Percentiles rank a stretch among this genome's conserved stretches.
Conservation (phyloP, 805 yeast genomes). For the Monosporozyma yasuniensis region DNA sequence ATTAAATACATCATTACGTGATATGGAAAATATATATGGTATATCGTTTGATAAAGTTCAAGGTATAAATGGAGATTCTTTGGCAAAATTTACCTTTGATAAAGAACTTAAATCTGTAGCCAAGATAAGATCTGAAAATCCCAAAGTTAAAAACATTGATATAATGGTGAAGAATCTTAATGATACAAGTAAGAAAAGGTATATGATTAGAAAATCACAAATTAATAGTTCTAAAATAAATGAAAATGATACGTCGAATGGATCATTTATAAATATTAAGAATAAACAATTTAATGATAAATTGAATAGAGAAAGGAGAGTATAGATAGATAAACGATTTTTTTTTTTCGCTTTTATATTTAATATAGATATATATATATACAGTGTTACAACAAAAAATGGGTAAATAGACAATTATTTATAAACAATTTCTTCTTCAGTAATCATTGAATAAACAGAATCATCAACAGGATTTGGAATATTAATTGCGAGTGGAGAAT, state of each 20-base stretch:
- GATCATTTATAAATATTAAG: slow-evolving; percentile 24
- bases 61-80: slow-evolving; percentile 10
- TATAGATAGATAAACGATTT: not conserved
- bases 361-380: not conserved
- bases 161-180: slow-evolving; percentile 17
- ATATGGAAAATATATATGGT: slow-evolving; percentile 13
- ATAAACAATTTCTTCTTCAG: slow-evolving; percentile 45
- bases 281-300: slow-evolving; percentile 27
- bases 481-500: not conserved
- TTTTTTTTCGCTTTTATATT: not conserved
- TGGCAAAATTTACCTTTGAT: slow-evolving; percentile 26
- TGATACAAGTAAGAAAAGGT: slow-evolving; percentile 14
- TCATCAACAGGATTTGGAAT: not conserved
- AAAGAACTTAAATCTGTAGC: slow-evolving; percentile 17
- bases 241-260: slow-evolving; percentile 2
- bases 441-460: slow-evolving; percentile 26
- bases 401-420: not conserved
- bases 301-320: slow-evolving; percentile 10
- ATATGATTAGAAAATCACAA: slow-evolving; percentile 13
- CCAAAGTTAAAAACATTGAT: slow-evolving; percentile 13
- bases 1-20: slow-evolving; percentile 18
- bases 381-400: not conserved
- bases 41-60: too few relatives aligned
- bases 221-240: slow-evolving; percentile 1
- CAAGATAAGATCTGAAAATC: slow-evolving; percentile 9